These are phyloP conservation scores for Phoenix roebelenii DNA, from an alignment of 176 grass and related monocot genomes.

Conservation along the genomic window DNA sequence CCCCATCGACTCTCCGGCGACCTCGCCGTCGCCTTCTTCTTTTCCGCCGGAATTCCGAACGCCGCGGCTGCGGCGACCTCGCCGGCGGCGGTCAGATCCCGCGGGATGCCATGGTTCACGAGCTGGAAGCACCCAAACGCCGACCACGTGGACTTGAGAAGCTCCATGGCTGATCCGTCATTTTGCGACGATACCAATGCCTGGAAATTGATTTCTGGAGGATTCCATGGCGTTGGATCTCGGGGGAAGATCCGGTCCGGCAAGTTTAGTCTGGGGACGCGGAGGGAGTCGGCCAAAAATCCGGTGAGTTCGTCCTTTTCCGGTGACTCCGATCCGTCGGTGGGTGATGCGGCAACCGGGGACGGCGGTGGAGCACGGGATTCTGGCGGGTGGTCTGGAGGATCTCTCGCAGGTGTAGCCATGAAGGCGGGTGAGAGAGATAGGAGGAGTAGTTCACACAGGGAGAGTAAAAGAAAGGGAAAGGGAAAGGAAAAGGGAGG, in stretches of 20 bases:
- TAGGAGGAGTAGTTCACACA: not conserved
- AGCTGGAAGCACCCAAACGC: slow-evolving; percentile 52
- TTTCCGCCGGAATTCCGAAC: slow-evolving; percentile 1
- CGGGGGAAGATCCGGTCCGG: slow-evolving; percentile 33
- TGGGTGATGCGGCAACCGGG: slow-evolving; percentile 35
- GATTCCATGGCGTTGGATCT: slow-evolving; percentile 24
- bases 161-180: not conserved
- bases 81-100: slow-evolving; percentile 17
- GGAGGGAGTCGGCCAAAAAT: slow-evolving; percentile 35
- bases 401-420: slow-evolving; percentile 15
- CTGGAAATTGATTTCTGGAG: slow-evolving; percentile 43
- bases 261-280: slow-evolving; percentile 46
- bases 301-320: slow-evolving; percentile 45
- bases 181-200: slow-evolving; percentile 11
- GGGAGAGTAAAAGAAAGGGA: slow-evolving; percentile 1
- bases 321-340: not conserved
- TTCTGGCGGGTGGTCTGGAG: slow-evolving; percentile 29
- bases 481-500: not conserved
- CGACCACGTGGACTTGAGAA: slow-evolving; percentile 38
- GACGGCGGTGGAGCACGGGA: slow-evolving; percentile 68
- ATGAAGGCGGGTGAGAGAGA: not conserved
- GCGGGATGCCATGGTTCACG: slow-evolving; percentile 42
- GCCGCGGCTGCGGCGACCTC: not conserved
- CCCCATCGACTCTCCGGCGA: slow-evolving; percentile 3
- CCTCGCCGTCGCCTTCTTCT: not conserved